A percentile compares a stretch with the other conserved stretches of the same genome.
Evolutionary conservation across 139 green algal genomes (phyloP).

Genomic region (Coelastrella sp.): DNA sequence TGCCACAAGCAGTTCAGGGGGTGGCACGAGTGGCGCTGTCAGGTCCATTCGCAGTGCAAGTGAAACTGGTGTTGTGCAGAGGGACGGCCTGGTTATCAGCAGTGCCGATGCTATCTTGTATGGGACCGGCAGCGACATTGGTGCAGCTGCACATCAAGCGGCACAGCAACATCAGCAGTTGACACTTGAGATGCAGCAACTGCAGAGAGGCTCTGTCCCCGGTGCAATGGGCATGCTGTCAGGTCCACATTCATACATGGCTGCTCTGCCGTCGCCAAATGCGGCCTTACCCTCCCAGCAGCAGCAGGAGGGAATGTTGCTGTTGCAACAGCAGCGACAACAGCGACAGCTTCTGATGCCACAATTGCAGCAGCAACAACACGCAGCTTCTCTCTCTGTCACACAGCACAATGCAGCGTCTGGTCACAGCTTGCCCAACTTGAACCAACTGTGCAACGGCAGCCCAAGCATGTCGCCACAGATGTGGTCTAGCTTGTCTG

Average conservation of each 20-base stretch:
- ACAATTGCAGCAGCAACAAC: conserved; percentile 13
- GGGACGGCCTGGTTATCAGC: too few relatives aligned
- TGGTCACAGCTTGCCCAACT: not conserved
- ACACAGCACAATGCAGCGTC: not conserved
- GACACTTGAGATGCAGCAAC: not conserved
- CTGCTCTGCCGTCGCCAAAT: not conserved
- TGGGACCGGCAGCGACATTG: too few relatives aligned
- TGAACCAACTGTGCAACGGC: not conserved
- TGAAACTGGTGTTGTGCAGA: not conserved
- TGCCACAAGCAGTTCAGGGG: too few relatives aligned
- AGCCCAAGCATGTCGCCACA: not conserved
- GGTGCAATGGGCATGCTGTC: too few relatives aligned
- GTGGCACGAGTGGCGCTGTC: not conserved
- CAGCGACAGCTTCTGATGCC: not conserved
- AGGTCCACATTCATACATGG: too few relatives aligned
- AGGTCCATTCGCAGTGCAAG: not conserved
- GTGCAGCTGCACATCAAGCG: not conserved
- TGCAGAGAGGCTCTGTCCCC: too few relatives aligned
- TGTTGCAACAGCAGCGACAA: conserved; percentile 1
- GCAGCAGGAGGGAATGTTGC: conserved; percentile 5
- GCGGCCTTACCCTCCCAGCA: not conserved
- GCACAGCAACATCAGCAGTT: not conserved
- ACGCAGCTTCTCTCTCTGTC: not conserved
- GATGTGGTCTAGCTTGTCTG: not conserved
- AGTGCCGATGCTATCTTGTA: not conserved